Percentiles rank a stretch among this genome's conserved stretches.
phyloP scores from a whole-genome alignment of 176 grass and related monocot species.

The Melocanna baccifera region DNA sequence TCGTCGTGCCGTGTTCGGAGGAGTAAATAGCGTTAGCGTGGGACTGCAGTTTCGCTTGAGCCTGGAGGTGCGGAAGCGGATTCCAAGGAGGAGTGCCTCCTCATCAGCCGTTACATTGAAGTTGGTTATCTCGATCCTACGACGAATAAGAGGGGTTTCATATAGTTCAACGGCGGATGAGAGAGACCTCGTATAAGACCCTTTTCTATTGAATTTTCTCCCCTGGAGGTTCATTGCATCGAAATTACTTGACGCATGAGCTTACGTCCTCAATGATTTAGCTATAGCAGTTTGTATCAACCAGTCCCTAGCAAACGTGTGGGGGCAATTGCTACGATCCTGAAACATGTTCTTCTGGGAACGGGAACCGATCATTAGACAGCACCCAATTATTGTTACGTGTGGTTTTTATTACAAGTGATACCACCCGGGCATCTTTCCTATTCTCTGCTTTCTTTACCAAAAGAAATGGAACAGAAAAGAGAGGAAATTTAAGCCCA shows the following conservation, averaged over 20 bases:
- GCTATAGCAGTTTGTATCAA: background rate
- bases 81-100: no score
- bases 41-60: background rate
- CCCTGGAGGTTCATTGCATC: background rate
- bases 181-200: no score
- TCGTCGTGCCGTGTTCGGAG: background rate
- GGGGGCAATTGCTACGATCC: background rate
- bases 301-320: background rate
- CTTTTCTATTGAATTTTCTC: no score
- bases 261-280: background rate
- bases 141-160: no score
- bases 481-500: background rate
- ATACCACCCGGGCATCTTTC: background rate
- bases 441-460: background rate
- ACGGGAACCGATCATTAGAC: background rate
- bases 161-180: no score
- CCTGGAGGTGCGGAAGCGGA: no score
- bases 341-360: background rate
- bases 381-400: background rate
- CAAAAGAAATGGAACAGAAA: constrained; percentile 13
- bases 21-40: background rate
- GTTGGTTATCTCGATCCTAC: no score
- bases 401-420: background rate
- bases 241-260: background rate
- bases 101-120: no score